A percentile compares a stretch with the other conserved stretches of the same genome.
Evolutionary conservation across 1,284 basidiomycete genomes (phyloP).

Genomic region (Ceratorhiza oryzae-sativae): DNA sequence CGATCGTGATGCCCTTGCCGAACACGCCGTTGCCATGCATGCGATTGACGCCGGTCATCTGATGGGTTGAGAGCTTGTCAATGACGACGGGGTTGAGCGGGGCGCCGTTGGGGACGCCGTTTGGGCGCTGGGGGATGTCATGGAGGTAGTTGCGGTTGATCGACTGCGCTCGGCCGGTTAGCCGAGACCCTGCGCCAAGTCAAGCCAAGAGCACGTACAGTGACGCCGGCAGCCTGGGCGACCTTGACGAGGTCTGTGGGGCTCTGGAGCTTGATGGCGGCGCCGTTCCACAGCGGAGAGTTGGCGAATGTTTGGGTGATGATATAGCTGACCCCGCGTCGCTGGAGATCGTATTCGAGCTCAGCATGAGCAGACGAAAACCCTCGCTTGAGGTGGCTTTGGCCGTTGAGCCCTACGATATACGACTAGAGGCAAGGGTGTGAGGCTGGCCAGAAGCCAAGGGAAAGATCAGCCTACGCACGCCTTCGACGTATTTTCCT

Average conservation of each 20-base stretch:
- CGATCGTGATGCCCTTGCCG: slow-evolving; percentile 57
- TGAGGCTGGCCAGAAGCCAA: not conserved
- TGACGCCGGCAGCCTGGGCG: not conserved
- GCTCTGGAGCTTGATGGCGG: not conserved
- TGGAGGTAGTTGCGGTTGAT: not conserved
- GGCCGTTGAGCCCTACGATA: slow-evolving; percentile 17
- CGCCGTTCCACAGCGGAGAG: slow-evolving; percentile 14
- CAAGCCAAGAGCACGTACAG: not conserved
- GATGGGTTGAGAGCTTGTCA: slow-evolving; percentile 41
- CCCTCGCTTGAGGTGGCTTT: not conserved
- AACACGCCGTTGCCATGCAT: slow-evolving; percentile 55
- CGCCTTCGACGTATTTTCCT: slow-evolving; percentile 14
- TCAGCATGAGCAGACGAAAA: slow-evolving; percentile 14
- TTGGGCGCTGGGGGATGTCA: not conserved
- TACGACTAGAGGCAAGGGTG: not conserved
- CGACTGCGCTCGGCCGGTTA: too few species aligned
- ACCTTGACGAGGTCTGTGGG: not conserved
- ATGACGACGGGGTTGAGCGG: not conserved
- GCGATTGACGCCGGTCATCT: slow-evolving; percentile 49
- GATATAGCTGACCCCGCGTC: slow-evolving; percentile 21
- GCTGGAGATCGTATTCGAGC: slow-evolving; percentile 17
- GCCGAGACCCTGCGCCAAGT: too few species aligned
- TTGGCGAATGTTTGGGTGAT: slow-evolving; percentile 8
- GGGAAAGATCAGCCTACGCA: not conserved
- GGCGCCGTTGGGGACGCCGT: too few species aligned